Evolutionary conservation across 345 rosid genomes (phyloP).

Genomic region (Gossypium stocksii): DNA sequence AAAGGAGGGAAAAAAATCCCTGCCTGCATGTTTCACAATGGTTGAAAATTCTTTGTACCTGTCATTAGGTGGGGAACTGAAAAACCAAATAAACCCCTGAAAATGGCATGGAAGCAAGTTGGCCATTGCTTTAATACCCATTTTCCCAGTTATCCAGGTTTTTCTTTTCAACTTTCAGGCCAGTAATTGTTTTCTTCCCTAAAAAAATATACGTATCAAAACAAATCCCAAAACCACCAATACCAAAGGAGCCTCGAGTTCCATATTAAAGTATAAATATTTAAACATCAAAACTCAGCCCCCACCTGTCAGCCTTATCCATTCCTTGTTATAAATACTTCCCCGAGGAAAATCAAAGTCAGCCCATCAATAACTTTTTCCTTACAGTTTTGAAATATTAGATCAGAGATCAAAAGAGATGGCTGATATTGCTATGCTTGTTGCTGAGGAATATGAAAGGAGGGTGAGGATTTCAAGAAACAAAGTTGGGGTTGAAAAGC

Average conservation of each 20-base stretch:
- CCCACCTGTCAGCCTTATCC: conserved; percentile 31
- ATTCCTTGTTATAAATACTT: neutral
- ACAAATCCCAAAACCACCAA: conserved; percentile 6
- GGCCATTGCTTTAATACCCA: neutral
- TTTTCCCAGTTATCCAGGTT: neutral
- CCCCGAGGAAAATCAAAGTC: neutral
- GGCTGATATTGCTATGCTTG: conserved; percentile 63
- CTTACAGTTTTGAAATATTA: neutral
- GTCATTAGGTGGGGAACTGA: no score
- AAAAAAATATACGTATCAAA: neutral
- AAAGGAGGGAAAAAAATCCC: no score
- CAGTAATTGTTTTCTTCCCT: neutral
- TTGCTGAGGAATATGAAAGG: conserved; percentile 62
- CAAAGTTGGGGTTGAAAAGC: neutral
- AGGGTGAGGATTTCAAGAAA: conserved; percentile 30
- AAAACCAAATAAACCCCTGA: neutral
- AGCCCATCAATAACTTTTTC: neutral
- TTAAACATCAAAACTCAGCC: neutral
- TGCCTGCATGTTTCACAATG: no score
- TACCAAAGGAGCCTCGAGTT: neutral
- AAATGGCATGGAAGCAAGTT: neutral
- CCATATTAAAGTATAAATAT: neutral
- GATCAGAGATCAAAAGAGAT: conserved; percentile 7
- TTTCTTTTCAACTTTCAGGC: neutral
- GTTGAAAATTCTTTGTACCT: no score